These are phyloP conservation scores for Wickerhamomyces subpelliculosus DNA, from an alignment of 805 yeast species.

Conservation along the genomic window DNA sequence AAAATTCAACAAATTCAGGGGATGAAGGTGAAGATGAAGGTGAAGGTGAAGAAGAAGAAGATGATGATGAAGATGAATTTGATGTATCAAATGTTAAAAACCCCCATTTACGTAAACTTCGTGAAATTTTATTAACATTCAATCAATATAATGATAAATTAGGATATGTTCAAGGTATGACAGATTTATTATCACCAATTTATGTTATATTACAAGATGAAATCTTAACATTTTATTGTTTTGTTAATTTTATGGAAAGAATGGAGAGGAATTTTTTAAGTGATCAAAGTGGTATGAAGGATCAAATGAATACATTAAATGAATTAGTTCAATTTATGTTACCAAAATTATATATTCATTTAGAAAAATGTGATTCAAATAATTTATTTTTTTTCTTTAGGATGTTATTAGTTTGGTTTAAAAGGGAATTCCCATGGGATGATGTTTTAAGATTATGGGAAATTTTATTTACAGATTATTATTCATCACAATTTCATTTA, in stretches of 20 bases:
- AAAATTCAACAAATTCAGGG: slow-evolving; percentile 26
- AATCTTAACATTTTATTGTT: slow-evolving; percentile 80
- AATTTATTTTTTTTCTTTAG: slow-evolving; percentile 91
- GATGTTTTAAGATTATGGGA: slow-evolving; percentile 87
- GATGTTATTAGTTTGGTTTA: slow-evolving; percentile 93
- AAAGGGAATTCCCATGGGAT: slow-evolving; percentile 79
- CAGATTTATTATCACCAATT: slow-evolving; percentile 83
- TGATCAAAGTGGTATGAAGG: slow-evolving; percentile 90
- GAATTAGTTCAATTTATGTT: slow-evolving; percentile 86
- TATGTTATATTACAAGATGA: slow-evolving; percentile 67
- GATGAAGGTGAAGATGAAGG: slow-evolving; percentile 25
- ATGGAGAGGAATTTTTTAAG: slow-evolving; percentile 93
- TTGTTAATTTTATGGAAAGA: slow-evolving; percentile 79
- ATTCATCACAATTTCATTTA: slow-evolving; percentile 80
- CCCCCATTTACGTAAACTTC: slow-evolving; percentile 63
- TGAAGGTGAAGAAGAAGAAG: too few species aligned
- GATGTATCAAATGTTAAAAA: slow-evolving; percentile 64
- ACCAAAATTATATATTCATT: slow-evolving; percentile 75
- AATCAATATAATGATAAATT: slow-evolving; percentile 76
- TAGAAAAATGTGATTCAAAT: slow-evolving; percentile 81
- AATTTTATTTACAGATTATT: slow-evolving; percentile 79
- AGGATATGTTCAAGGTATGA: slow-evolving; percentile 98
- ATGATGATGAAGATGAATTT: slow-evolving; percentile 30
- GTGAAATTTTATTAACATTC: slow-evolving; percentile 78
- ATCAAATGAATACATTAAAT: slow-evolving; percentile 76